Evolutionary conservation across 108 stramenopile genomes (phyloP).

Genomic region (Cylindrotheca fusiformis): DNA sequence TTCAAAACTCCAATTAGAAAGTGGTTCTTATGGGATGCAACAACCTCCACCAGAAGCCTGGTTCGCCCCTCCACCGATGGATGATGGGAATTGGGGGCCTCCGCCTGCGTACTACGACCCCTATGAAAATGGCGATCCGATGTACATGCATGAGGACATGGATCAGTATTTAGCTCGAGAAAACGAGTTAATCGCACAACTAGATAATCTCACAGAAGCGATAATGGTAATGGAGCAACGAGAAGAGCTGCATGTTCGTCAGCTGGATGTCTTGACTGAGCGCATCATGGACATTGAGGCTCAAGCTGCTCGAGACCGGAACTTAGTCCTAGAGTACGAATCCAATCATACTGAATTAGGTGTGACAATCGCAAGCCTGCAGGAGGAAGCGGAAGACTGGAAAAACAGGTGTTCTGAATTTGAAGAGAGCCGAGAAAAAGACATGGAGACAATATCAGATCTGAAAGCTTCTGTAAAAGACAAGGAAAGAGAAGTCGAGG

Average conservation of each 20-base stretch:
- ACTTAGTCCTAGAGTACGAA: constrained; percentile 51
- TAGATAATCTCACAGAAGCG: constrained; percentile 44
- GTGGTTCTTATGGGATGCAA: background rate
- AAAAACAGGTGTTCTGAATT: constrained; percentile 35
- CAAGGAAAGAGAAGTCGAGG: constrained; percentile 52
- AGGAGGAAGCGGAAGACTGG: constrained; percentile 49
- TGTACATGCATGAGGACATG: constrained; percentile 32
- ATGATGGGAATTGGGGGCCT: background rate
- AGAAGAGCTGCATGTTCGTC: constrained; percentile 49
- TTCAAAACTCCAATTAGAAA: background rate
- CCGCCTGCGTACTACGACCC: background rate
- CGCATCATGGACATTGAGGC: constrained; percentile 67
- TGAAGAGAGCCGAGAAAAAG: constrained; percentile 22
- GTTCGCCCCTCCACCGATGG: background rate
- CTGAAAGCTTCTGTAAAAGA: constrained; percentile 43
- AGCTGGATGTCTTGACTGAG: constrained; percentile 72
- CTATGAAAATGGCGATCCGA: constrained; percentile 3
- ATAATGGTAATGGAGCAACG: constrained; percentile 32
- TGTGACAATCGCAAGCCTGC: constrained; percentile 29
- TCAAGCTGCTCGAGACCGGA: constrained; percentile 50
- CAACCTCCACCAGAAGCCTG: background rate
- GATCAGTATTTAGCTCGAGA: constrained; percentile 32
- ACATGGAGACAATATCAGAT: constrained; percentile 26
- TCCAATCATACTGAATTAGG: constrained; percentile 66
- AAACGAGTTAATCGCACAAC: constrained; percentile 24